Evolutionary conservation across 2,329 filamentous ascomycete genomes (phyloP), one percentile per base, ranked within the genome.

Genomic region (Phialophora tarda): DNA sequence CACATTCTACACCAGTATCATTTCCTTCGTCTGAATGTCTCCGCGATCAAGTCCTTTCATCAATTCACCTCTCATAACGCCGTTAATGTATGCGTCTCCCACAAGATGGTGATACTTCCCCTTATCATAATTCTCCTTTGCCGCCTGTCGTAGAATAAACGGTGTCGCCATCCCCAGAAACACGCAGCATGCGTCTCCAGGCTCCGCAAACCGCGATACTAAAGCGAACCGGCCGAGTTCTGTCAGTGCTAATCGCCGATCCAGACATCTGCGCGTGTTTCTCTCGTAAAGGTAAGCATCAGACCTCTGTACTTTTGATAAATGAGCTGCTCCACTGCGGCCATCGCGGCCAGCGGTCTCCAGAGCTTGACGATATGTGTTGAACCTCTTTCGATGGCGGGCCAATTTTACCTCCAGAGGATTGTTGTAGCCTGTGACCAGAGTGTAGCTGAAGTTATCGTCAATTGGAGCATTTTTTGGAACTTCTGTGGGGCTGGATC

Each of bases 381-480:
- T 1, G 30, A 56, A 56, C 17, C 54, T 34, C 30, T 54, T n/a
- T 54, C 50, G 50, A 30, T 54, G 50, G 7, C 30, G 26, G 10
- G 6, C 23, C 3, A 30, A 14, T 17, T 30, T 14, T 17, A 56
- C 28, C 12, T 24, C 28, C 10, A 10, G 12, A 30, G 14, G 17
- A 38, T 56, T 56, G 26, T 34, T 56, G 28, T 56, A 56, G 54
- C 30, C 54, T 23, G 54, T 56, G 30, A 38, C 54, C 14, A 56
- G 54, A 38, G 54, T 56, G 54, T 56, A 56, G 30, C 17, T 56
- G 54, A 34, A 56, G 30, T 38, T 21, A 5, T 38, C 54, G 30
- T 56, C 26, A 4, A 56, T 11, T 4, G 5, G 54, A 56, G 28
- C 12, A 38, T 21, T 38, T 23, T 32, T 14, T 21, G 54, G 17